Evolutionary conservation across 2,329 filamentous ascomycete species (phyloP), one percentile per base, ranked within the genome.

Genomic region (Pestalotiopsis sp.): DNA sequence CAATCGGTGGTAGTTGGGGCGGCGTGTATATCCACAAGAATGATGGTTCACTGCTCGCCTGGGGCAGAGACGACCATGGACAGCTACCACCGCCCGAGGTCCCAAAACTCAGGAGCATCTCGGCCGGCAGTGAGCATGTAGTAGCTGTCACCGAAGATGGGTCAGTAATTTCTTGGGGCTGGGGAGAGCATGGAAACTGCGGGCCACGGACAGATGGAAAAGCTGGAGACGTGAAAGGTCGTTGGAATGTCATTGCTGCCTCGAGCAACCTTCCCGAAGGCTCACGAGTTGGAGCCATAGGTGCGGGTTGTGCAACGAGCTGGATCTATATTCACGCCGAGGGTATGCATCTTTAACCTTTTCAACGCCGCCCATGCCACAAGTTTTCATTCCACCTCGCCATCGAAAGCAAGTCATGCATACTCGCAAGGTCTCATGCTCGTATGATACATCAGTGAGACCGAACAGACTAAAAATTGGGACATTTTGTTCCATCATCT

Each of bases 151-250:
- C 92, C 0, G 81, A 81, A 11, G 83, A 86, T 23, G 89, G 89
- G 1, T 87, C 91, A 65, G 89, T 97, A 1, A 81, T 97, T 63
- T 89, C 93, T 1, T 98, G 95, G 94, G 96, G 96, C 23, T 99
- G 96, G 96, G 95, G 94, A 2, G 95, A 98, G 80, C 96, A 99
- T 81, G 96, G 96, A 1, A 99, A 99, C 78, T 99, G 96, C 78
- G 96, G 96, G 3, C 88, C 89, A 45, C 83, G 87, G 13, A 88
- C 90, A 70, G 82, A 86, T 20, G 83, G 86, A 70, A 90, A 89
- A 64, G 74, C 68, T 17, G 77, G 77, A 4, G 89, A 93, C 79
- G 90, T 94, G 60, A 91, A 91, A 72, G 91, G 87, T 11, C 85
- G 84, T 69, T 93, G 87, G 84, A 94, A 91, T 76, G 81, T 88